These are phyloP conservation scores for Leucocoprinus leucothites DNA, from an alignment of 768 basidiomycete species.

Conservation along the genomic window DNA sequence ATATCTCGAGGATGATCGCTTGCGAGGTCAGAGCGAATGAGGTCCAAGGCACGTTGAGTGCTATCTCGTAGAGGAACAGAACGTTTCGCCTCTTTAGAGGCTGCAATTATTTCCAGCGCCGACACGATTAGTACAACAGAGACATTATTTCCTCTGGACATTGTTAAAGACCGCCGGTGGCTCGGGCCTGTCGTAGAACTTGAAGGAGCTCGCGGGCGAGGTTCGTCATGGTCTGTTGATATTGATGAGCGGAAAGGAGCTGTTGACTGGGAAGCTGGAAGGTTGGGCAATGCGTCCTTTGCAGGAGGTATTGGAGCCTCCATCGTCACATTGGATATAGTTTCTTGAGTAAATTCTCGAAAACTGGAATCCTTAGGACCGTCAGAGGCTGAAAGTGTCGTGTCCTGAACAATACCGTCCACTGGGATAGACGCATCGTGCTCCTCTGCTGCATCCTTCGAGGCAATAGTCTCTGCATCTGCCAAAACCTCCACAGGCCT, in stretches of 20 bases:
- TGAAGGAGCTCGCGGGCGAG: conserved; percentile 23
- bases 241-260: background rate
- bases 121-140: conserved; percentile 80
- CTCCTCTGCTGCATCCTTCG: background rate
- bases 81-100: conserved; percentile 86
- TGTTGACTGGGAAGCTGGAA: background rate
- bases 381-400: background rate
- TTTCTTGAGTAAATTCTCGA: background rate
- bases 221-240: conserved; percentile 10
- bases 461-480: background rate
- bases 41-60: conserved; percentile 76
- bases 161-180: conserved; percentile 58
- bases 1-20: conserved; percentile 81
- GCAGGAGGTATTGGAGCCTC: background rate
- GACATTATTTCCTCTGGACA: conserved; percentile 68
- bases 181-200: conserved; percentile 18
- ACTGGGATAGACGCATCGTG: background rate
- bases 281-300: background rate
- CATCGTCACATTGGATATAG: background rate
- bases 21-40: conserved; percentile 73
- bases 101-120: conserved; percentile 80
- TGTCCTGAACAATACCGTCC: background rate
- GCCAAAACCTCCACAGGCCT: background rate
- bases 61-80: conserved; percentile 80
- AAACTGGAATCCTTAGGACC: background rate